Evolutionary conservation across 2,329 filamentous ascomycete genomes (phyloP).

Genomic region (Ceratocystis cubensis): DNA sequence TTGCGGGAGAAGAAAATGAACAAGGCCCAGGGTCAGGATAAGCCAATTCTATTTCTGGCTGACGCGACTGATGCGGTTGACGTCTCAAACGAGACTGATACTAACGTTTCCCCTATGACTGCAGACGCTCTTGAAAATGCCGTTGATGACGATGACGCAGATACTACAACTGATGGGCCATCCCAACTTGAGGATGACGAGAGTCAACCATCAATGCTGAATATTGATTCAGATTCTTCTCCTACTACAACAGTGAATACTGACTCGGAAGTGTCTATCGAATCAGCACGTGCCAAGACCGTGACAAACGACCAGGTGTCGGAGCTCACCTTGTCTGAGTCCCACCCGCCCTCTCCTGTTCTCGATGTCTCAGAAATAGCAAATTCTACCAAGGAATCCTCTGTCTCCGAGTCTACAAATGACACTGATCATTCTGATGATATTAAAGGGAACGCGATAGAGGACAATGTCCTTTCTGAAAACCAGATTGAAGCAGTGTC

Average conservation of each 20-base stretch:
- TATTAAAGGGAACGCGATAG: slow-evolving; percentile 26
- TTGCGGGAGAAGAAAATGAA: slow-evolving; percentile 62
- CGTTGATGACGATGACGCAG: slow-evolving; percentile 22
- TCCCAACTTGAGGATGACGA: slow-evolving; percentile 24
- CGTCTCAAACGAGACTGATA: slow-evolving; percentile 22
- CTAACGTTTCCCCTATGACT: slow-evolving; percentile 14
- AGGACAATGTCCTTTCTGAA: not conserved
- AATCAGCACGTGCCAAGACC: slow-evolving; percentile 30
- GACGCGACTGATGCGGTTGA: not conserved
- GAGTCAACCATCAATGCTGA: slow-evolving; percentile 28
- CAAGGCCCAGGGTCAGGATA: slow-evolving; percentile 10
- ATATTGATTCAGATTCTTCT: slow-evolving; percentile 27
- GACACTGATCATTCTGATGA: slow-evolving; percentile 39
- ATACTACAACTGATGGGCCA: slow-evolving; percentile 24
- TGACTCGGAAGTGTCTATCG: slow-evolving; percentile 45
- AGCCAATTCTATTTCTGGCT: not conserved
- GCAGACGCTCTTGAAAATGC: not conserved
- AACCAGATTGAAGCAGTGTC: not conserved
- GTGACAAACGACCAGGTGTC: slow-evolving; percentile 35
- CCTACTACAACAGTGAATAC: slow-evolving; percentile 26
- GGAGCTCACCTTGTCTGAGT: slow-evolving; percentile 41
- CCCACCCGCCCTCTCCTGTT: slow-evolving; percentile 44
- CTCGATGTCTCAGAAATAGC: slow-evolving; percentile 42
- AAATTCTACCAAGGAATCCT: slow-evolving; percentile 51
- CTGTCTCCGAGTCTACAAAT: slow-evolving; percentile 50